A percentile compares a stretch with the other conserved stretches of the same genome.
Evolutionary conservation across 441 rosid species (phyloP).

Genomic region (Pelargonium fulgidum): DNA sequence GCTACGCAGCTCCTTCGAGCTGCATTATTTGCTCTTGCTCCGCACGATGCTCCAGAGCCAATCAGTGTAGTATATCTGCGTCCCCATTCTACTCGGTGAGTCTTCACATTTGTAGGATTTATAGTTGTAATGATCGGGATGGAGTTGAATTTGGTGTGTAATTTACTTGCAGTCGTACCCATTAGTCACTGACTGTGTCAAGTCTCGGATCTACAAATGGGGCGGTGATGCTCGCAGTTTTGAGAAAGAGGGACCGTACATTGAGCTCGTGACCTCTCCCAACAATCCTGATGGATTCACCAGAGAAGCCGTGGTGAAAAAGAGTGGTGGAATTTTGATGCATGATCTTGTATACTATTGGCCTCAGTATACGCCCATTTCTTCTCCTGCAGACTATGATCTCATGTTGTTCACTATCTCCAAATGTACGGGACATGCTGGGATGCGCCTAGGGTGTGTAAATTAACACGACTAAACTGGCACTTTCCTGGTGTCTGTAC

Average conservation of each 20-base stretch:
- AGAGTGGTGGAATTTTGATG: conserved; percentile 60
- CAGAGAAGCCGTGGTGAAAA: conserved; percentile 60
- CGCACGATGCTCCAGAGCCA: conserved; percentile 47
- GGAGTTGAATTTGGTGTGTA: no score
- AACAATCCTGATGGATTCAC: conserved; percentile 78
- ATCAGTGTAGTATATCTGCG: conserved; percentile 66
- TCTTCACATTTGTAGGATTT: conserved; percentile 11
- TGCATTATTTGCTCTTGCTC: conserved; percentile 67
- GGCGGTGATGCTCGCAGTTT: conserved; percentile 74
- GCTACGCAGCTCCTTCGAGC: conserved; percentile 86
- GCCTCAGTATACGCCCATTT: conserved; percentile 91
- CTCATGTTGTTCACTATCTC: conserved; percentile 80
- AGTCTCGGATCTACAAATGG: conserved; percentile 70
- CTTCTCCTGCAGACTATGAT: conserved; percentile 58
- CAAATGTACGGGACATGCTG: conserved; percentile 86
- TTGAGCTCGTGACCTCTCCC: conserved; percentile 85
- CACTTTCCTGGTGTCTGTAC: no score
- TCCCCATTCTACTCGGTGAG: conserved; percentile 73
- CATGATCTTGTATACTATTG: conserved; percentile 34
- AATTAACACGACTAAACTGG: no score
- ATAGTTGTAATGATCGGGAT: no score
- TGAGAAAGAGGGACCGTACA: conserved; percentile 49
- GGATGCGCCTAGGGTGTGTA: conserved; percentile 81
- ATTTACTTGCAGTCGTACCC: conserved; percentile 64
- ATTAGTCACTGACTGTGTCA: conserved; percentile 63